Percentiles rank a stretch among this genome's conserved stretches.
These are phyloP conservation scores for Dactylellina haptotyla DNA, from an alignment of 2,329 filamentous ascomycete species.

Conservation along the genomic window DNA sequence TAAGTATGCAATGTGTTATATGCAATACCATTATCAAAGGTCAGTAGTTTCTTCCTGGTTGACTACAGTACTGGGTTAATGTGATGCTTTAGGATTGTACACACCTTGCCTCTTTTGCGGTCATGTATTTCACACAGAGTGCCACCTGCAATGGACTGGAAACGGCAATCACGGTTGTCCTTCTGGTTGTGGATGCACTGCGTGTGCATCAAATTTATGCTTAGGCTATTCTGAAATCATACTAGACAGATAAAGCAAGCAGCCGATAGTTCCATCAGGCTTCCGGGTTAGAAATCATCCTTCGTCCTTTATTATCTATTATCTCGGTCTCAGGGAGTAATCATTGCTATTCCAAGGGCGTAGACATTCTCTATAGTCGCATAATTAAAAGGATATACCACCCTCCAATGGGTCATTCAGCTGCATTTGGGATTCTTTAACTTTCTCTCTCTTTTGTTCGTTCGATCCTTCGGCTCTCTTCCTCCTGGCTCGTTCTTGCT, in stretches of 20 bases:
- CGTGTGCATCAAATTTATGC: conserved; percentile 28
- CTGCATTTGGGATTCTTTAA: background rate
- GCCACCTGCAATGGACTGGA: conserved; percentile 57
- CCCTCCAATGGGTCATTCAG: conserved; percentile 14
- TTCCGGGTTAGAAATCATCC: too few relatives aligned
- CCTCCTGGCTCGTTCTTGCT: conserved; percentile 15
- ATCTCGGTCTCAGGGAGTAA: too few relatives aligned
- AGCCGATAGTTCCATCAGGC: too few relatives aligned
- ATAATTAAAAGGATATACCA: conserved; percentile 27
- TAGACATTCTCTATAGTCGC: background rate
- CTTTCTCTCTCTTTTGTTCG: conserved; percentile 8
- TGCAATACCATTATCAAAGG: conserved; percentile 58
- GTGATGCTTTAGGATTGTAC: conserved; percentile 54
- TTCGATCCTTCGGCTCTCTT: conserved; percentile 25
- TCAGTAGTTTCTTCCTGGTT: background rate
- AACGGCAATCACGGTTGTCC: conserved; percentile 36
- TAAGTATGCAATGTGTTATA: conserved; percentile 57
- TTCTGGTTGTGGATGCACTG: conserved; percentile 45
- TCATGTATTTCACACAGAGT: conserved; percentile 58
- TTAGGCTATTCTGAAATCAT: conserved; percentile 31
- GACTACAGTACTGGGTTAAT: background rate
- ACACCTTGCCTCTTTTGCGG: conserved; percentile 58
- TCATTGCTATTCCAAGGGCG: background rate
- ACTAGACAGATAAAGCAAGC: background rate
- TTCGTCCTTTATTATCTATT: too few relatives aligned